Evolutionary conservation across 371 early-diverging fungal species (phyloP).

Genomic region (Dichotomocladium elegans): DNA sequence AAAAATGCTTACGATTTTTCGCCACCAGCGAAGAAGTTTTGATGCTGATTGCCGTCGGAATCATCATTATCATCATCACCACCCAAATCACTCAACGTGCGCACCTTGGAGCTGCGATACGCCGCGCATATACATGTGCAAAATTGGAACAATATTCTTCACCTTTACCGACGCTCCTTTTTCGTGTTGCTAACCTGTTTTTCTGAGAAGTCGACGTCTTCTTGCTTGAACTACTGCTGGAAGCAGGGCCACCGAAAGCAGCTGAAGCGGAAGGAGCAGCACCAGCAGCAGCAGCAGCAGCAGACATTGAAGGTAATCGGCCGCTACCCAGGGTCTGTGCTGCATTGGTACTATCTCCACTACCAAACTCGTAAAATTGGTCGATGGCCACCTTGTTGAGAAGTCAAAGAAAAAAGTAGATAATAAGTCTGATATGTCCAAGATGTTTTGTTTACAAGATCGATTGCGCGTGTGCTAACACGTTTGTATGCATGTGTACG

Average conservation of each 20-base stretch:
- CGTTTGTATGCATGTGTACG: too few relatives aligned
- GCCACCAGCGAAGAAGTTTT: conserved; percentile 83
- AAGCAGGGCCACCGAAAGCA: not conserved
- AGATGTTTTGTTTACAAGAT: too few relatives aligned
- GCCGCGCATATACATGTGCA: not conserved
- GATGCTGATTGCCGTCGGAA: conserved; percentile 58
- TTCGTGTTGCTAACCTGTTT: not conserved
- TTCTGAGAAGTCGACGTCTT: not conserved
- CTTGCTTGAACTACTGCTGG: not conserved
- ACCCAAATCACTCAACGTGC: conserved; percentile 59
- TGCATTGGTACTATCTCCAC: not conserved
- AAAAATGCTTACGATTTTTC: conserved; percentile 76
- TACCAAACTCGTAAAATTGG: conserved; percentile 17
- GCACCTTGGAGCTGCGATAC: conserved; percentile 44
- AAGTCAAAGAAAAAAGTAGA: not conserved
- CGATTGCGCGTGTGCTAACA: too few relatives aligned
- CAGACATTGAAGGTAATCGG: too few relatives aligned
- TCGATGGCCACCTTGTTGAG: conserved; percentile 13
- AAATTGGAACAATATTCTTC: too few relatives aligned
- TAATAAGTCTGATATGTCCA: too few relatives aligned
- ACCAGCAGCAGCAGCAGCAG: not conserved
- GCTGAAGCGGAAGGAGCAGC: not conserved
- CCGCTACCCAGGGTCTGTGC: not conserved
- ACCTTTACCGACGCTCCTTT: too few relatives aligned
- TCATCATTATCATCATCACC: conserved; percentile 41